A percentile compares a stretch with the other conserved stretches of the same genome.
Conservation (phyloP, 139 green algal species). For the Chlamydomonas urium region DNA sequence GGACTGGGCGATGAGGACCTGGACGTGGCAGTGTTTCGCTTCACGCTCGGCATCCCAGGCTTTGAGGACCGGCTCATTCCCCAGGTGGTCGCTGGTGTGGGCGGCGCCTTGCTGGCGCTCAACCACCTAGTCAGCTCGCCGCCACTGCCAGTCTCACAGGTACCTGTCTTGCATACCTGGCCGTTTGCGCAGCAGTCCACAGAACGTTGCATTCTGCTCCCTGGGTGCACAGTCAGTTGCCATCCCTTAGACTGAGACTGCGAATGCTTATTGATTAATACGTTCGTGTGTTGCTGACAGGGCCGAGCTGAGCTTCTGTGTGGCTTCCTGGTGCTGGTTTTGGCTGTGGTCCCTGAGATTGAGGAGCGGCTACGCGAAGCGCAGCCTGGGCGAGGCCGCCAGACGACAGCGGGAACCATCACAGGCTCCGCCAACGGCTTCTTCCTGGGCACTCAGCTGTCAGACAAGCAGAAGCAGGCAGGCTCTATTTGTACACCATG, state of each 20-base stretch:
- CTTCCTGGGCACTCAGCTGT: conserved; percentile 23
- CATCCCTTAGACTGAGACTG: too few species aligned
- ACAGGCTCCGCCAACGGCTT: conserved; percentile 54
- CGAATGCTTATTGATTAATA: too few species aligned
- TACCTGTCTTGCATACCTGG: too few species aligned
- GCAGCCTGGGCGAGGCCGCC: conserved; percentile 54
- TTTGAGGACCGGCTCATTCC: conserved; percentile 82
- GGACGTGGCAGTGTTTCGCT: conserved; percentile 84
- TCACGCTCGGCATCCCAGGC: conserved; percentile 85
- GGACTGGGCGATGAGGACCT: conserved; percentile 48
- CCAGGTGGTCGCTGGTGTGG: conserved; percentile 58
- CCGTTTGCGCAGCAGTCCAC: too few species aligned
- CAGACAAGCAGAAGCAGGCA: conserved; percentile 33
- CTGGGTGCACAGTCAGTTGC: too few species aligned
- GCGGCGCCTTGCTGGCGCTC: conserved; percentile 50
- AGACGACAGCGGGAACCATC: conserved; percentile 33
- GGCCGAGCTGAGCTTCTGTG: conserved; percentile 63
- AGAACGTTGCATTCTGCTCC: too few species aligned
- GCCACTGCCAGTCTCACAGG: too few species aligned
- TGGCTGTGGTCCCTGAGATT: conserved; percentile 60
- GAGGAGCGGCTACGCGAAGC: conserved; percentile 64
- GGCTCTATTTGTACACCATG: neutral
- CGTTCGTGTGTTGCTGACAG: conserved; percentile 36
- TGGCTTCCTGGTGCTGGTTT: conserved; percentile 51
- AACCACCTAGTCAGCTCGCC: conserved; percentile 67